Conservation (phyloP, 2,329 filamentous ascomycete species). For the Aspergillus pseudotamarii region DNA sequence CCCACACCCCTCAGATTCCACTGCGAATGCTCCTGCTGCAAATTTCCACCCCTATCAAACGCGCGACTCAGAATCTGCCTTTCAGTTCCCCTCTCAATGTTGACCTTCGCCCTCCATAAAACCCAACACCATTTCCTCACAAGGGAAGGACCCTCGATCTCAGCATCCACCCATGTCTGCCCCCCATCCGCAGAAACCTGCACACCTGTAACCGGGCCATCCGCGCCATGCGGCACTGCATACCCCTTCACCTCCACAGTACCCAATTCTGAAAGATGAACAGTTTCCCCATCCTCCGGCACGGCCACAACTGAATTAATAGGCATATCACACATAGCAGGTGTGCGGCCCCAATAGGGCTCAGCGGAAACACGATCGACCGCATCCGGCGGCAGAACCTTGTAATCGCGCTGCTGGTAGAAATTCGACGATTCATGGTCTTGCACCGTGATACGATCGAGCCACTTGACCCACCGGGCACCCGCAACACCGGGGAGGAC, state of each 20-base stretch:
- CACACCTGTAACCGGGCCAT: slow-evolving; percentile 57
- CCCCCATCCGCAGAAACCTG: slow-evolving; percentile 57
- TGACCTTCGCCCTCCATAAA: slow-evolving; percentile 55
- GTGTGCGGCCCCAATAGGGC: slow-evolving; percentile 54
- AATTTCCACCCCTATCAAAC: slow-evolving; percentile 56
- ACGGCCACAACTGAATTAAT: slow-evolving; percentile 59
- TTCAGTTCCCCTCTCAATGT: slow-evolving; percentile 43
- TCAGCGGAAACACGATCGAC: slow-evolving; percentile 53
- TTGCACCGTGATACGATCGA: slow-evolving; percentile 53
- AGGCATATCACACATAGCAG: slow-evolving; percentile 58
- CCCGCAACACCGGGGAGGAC: slow-evolving; percentile 48
- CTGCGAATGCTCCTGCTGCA: slow-evolving; percentile 50
- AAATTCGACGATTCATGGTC: slow-evolving; percentile 55
- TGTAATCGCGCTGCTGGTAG: slow-evolving; percentile 64
- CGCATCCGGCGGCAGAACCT: slow-evolving; percentile 58
- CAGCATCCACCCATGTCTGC: slow-evolving; percentile 53
- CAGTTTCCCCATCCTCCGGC: slow-evolving; percentile 49
- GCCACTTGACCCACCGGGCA: slow-evolving; percentile 48
- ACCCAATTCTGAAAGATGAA: slow-evolving; percentile 44
- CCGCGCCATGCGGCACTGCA: slow-evolving; percentile 56
- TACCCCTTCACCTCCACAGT: slow-evolving; percentile 57
- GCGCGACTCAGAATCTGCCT: slow-evolving; percentile 57
- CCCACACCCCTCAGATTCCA: slow-evolving; percentile 64
- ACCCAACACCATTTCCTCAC: slow-evolving; percentile 59
- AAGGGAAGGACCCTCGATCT: slow-evolving; percentile 32